Percentiles rank a stretch among this genome's conserved stretches.
phyloP scores from a whole-genome alignment of 2,329 filamentous ascomycete species.

The Aspergillus neoniger region DNA sequence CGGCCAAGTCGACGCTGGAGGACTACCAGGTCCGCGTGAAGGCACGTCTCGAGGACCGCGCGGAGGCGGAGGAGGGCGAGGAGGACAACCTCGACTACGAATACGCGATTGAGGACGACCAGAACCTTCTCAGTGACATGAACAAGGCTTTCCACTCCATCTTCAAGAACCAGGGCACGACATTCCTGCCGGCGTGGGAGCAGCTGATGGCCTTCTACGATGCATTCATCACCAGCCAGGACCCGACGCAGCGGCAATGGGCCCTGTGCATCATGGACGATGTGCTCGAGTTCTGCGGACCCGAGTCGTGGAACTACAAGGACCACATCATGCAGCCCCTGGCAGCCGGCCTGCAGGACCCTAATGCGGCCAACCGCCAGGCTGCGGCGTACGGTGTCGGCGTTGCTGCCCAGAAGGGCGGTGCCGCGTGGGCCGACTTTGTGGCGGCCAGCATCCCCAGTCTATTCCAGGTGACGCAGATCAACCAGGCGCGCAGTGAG shows the following conservation, averaged over 20 bases:
- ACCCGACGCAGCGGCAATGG: conserved; percentile 95
- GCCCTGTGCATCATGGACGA: conserved; percentile 99
- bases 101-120: conserved; percentile 94
- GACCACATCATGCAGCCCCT: conserved; percentile 85
- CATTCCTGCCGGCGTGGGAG: conserved; percentile 87
- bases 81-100: conserved; percentile 84
- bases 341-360: conserved; percentile 79
- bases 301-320: conserved; percentile 82
- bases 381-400: conserved; percentile 95
- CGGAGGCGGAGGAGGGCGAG: conserved; percentile 82
- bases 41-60: conserved; percentile 79
- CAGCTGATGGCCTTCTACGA: conserved; percentile 82
- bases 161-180: conserved; percentile 90
- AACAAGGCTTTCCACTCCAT: conserved; percentile 99
- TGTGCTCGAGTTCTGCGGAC: conserved; percentile 93
- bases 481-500: conserved; percentile 79
- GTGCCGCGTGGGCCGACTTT: conserved; percentile 83
- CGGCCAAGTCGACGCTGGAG: conserved; percentile 79
- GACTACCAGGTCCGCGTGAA: conserved; percentile 90
- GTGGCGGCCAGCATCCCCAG: conserved; percentile 75
- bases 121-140: conserved; percentile 96
- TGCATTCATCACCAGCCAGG: conserved; percentile 74
- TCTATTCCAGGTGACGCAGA: conserved; percentile 80
- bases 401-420: conserved; percentile 90
- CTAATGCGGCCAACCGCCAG: conserved; percentile 88